These are phyloP conservation scores for Aspergillus mulundensis DNA, from an alignment of 495 filamentous ascomycete species.

Conservation along the genomic window DNA sequence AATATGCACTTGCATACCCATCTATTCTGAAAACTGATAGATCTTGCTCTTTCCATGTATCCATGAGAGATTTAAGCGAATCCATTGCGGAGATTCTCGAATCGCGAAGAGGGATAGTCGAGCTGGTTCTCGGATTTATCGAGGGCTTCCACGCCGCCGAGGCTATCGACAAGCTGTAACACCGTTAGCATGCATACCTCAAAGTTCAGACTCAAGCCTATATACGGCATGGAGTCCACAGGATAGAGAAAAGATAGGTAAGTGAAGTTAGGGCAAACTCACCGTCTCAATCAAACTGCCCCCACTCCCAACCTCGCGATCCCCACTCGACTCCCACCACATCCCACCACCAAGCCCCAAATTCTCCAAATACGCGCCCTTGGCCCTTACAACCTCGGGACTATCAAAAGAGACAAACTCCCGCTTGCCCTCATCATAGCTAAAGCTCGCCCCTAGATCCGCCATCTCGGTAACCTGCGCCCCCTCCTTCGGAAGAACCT, in stretches of 20 bases:
- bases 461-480: constrained; percentile 1
- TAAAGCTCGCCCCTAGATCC: constrained; percentile 54
- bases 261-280: constrained; percentile 10
- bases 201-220: too few relatives aligned
- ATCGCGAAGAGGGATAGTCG: constrained; percentile 30
- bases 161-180: constrained; percentile 24
- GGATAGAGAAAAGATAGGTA: not conserved
- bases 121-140: constrained; percentile 30
- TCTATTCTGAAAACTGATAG: too few relatives aligned
- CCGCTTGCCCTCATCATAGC: constrained; percentile 54
- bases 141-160: constrained; percentile 26
- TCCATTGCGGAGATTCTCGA: constrained; percentile 30
- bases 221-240: too few relatives aligned
- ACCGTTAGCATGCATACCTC: not conserved
- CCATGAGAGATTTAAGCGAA: constrained; percentile 10
- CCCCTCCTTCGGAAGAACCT: constrained; percentile 33
- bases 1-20: too few relatives aligned
- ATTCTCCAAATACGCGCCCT: constrained; percentile 61
- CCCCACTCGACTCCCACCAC: constrained; percentile 87
- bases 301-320: constrained; percentile 49
- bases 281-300: constrained; percentile 60
- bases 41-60: not conserved
- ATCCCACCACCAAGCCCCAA: constrained; percentile 73
- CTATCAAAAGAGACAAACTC: constrained; percentile 79
- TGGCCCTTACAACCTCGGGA: constrained; percentile 51